Base-by-base conservation (phyloP, 2,329 filamentous ascomycete species). In the Ophiostoma tasmaniense region DNA sequence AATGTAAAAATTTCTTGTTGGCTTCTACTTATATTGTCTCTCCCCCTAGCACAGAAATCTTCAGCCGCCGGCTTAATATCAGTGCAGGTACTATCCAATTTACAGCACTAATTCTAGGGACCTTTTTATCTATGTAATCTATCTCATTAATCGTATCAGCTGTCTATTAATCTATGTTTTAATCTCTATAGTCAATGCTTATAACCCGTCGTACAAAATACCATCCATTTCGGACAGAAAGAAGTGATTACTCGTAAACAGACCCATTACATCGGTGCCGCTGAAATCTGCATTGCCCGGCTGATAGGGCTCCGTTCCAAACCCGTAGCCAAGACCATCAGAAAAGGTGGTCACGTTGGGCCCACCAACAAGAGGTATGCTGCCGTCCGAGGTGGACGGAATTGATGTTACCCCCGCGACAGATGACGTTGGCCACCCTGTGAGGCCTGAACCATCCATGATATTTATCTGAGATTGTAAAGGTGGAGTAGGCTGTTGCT, bases 231-330 rank as follows among this genome's bases (percentile, higher is more conserved):
- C 71, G 7, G 71, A 69, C 35, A 71, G 6, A 8, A 71, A 55
- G n/a, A 69, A 72, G 61, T 62, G 45, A 39, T 64, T 64, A 65
- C 65, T 67, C 5, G 61, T 71, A 50, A 72, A 72, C 1, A 72
- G 65, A 2, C 69, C 67, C 71, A 72, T 70, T 39, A 72, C 69
- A n/a, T 72, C 70, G 1, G 71, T 72, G n/a, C 71, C 71, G 22
- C 25, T 25, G 1, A 72, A 28, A 14, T 71, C 70, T 20, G 64
- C 35, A 20, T 25, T 37, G 33, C 61, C 61, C 20, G 61, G 61
- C 33, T 64, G 61, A 33, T 64, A 64, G 20, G 61, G 33, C 8
- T 64, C n/a, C 11, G 61, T 22, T 5, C 33, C 61, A 22, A 64
- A 64, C 2, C 61, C 64, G 45, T 28, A 45, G 50, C 45, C 42